A percentile compares a stretch with the other conserved stretches of the same genome.
These are phyloP conservation scores for Arthonia radiata DNA, from an alignment of 495 filamentous ascomycete genomes.

Conservation along the genomic window DNA sequence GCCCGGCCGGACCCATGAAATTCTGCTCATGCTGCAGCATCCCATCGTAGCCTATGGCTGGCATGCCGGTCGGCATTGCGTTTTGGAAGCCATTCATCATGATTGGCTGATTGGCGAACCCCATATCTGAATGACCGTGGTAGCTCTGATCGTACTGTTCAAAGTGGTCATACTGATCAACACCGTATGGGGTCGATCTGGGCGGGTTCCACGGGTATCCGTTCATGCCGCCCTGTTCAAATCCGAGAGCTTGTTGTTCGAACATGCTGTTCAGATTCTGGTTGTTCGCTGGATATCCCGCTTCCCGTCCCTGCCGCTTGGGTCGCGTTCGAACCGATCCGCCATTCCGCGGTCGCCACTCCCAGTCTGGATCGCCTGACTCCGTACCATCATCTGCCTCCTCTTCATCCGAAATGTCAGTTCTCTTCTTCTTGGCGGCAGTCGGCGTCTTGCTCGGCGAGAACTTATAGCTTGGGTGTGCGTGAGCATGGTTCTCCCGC, in stretches of 20 bases:
- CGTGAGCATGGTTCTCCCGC: slow-evolving; percentile 58
- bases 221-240: slow-evolving; percentile 9
- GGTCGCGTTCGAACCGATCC: background rate
- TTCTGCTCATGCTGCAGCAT: no score
- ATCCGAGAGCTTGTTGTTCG: slow-evolving; percentile 1
- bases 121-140: no score
- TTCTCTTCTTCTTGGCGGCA: slow-evolving; percentile 23
- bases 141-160: slow-evolving; percentile 34
- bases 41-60: no score
- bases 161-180: slow-evolving; percentile 26
- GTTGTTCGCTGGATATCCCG: slow-evolving; percentile 2
- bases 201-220: slow-evolving; percentile 33
- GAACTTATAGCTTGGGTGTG: slow-evolving; percentile 90
- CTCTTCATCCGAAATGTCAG: slow-evolving; percentile 17
- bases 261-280: background rate
- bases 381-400: slow-evolving; percentile 17
- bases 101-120: no score
- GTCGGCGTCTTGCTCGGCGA: slow-evolving; percentile 46
- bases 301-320: background rate
- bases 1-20: no score
- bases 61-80: no score
- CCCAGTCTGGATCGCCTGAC: slow-evolving; percentile 13
- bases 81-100: no score
- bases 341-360: slow-evolving; percentile 6
- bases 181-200: slow-evolving; percentile 34